phyloP scores from a whole-genome alignment of 495 filamentous ascomycete species.

The Aspergillus bridgeri region DNA sequence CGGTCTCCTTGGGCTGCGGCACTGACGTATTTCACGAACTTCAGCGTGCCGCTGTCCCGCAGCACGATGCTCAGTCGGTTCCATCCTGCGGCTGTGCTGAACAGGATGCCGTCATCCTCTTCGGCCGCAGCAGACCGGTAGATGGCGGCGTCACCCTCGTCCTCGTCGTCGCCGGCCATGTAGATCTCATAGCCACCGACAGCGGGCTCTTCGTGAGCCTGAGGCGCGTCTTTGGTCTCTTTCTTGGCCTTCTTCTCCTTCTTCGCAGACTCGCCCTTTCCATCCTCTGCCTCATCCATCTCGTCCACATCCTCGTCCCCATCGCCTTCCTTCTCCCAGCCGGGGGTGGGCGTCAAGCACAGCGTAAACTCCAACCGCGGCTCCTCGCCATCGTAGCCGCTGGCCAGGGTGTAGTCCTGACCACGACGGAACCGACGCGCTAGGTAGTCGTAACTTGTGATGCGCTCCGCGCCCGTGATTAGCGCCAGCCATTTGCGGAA shows the following conservation, averaged over 20 bases:
- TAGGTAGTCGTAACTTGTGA: slow-evolving; percentile 62
- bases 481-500: slow-evolving; percentile 87
- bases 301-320: slow-evolving; percentile 51
- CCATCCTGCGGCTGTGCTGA: slow-evolving; percentile 84
- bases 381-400: slow-evolving; percentile 68
- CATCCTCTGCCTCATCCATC: slow-evolving; percentile 27
- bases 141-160: slow-evolving; percentile 61
- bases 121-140: slow-evolving; percentile 69
- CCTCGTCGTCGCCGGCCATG: slow-evolving; percentile 82
- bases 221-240: slow-evolving; percentile 18
- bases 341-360: slow-evolving; percentile 72
- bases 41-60: slow-evolving; percentile 77
- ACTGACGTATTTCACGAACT: slow-evolving; percentile 97
- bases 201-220: slow-evolving; percentile 47
- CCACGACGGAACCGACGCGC: slow-evolving; percentile 83
- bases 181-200: slow-evolving; percentile 89
- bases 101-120: slow-evolving; percentile 90
- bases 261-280: slow-evolving; percentile 19
- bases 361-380: slow-evolving; percentile 85
- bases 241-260: slow-evolving; percentile 12
- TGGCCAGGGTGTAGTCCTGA: slow-evolving; percentile 89
- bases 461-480: slow-evolving; percentile 65
- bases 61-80: slow-evolving; percentile 87
- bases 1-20: slow-evolving; percentile 76
- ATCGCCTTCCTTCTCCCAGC: slow-evolving; percentile 74